Conservation (phyloP, 257 asterid genomes). For the Salvia miltiorrhiza region DNA sequence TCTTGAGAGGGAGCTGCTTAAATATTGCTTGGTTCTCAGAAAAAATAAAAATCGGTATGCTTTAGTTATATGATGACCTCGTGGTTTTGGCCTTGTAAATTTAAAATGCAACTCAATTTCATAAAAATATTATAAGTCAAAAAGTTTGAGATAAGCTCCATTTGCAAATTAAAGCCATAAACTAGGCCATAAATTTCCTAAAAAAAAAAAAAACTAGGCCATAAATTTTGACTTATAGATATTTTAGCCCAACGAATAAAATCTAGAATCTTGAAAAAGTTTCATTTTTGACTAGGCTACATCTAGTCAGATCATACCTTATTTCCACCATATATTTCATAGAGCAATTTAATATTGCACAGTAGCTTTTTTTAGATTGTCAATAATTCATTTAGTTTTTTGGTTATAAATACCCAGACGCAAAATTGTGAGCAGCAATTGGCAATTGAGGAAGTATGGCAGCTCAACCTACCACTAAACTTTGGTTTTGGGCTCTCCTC, state of each 20-base stretch:
- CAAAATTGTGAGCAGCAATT: background rate
- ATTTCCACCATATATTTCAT: too few species aligned
- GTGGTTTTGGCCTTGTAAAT: too few species aligned
- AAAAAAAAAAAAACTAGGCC: background rate
- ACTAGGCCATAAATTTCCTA: background rate
- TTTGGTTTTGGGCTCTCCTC: conserved; percentile 8
- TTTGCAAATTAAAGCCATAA: background rate
- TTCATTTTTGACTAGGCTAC: background rate
- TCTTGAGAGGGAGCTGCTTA: too few species aligned
- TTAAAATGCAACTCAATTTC: too few species aligned
- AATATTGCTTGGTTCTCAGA: too few species aligned
- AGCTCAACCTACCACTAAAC: background rate
- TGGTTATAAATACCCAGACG: background rate
- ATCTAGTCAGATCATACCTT: background rate
- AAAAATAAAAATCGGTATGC: too few species aligned
- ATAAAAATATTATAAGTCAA: background rate
- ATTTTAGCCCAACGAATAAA: background rate
- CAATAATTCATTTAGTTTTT: background rate
- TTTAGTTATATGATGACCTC: too few species aligned
- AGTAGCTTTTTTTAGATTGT: background rate
- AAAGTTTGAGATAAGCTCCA: too few species aligned
- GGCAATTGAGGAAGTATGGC: conserved; percentile 10
- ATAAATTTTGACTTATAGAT: background rate
- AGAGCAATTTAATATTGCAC: too few species aligned
- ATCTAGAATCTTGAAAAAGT: background rate